Base-by-base conservation (phyloP, 2,329 filamentous ascomycete species). In the Exophiala phaeomuriformis region DNA sequence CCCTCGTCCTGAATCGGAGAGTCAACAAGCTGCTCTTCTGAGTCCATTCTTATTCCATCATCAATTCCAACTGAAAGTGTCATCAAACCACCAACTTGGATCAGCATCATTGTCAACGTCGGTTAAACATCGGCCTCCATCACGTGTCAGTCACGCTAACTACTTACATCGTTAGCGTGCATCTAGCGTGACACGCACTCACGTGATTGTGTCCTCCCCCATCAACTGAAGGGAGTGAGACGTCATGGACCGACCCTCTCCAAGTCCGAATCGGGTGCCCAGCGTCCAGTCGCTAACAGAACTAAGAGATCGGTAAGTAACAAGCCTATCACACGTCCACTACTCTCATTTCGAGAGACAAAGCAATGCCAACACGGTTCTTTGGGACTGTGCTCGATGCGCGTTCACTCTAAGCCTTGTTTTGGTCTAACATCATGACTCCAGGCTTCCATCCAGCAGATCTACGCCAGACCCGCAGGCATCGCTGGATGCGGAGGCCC, bases 401-500 rank as follows among this genome's bases (percentile, higher is more conserved):
- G 43, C 52, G 47, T 19, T 30, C 36, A 10, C 9, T n/a, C 6
- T 19, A 7, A 5, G 28, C 27, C 12, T 51, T 30, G 30, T 9
- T 47, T 33, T 41, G 32, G 29, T 51, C 53, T 58, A 56, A 58
- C 56, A 58, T 39, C 50, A 58, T 58, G 56, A 40, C 47, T 47
- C 12, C 56, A 58, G 56, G 48, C 49, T 47, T 12, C 33, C 31
- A 37, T 9, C 40, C 47, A 49, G 56, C 44, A 47, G 49, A 52
- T 39, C 49, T 43, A 37, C 52, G 39, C 50, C 56, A 58, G 19
- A 5, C 32, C 52, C 58, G 58, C 51, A 49, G 49, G 37, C 47
- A 55, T 56, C 57, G 57, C 57, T 60, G 59, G 55, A 61, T 56
- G 59, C 51, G 59, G 46, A 56, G 53, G 51, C 46, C 54, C 36